Base-by-base conservation (phyloP, 2,329 filamentous ascomycete genomes). In the Colletotrichum shisoi region DNA sequence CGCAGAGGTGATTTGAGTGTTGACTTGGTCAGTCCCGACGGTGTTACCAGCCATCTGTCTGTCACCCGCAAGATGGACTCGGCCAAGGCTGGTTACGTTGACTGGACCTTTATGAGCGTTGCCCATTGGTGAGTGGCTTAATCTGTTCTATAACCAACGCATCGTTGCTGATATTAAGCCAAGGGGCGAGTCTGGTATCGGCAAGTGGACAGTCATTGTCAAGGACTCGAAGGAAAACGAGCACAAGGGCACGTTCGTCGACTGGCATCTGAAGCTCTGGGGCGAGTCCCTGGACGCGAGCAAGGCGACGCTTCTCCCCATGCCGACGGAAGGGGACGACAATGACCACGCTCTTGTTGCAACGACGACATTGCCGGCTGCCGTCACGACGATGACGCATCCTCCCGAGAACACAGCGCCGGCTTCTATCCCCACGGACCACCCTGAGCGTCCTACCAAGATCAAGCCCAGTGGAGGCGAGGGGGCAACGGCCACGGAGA, bases 81-180 rank as follows among this genome's bases (percentile, higher is more conserved):
- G 1, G 85, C 84, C 42, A 76, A 80, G 0, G 78, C 80, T 24
- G 95, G 95, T 9, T 99, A 98, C 76, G 81, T 89, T 44, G 93
- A 98, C 79, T 99, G 95, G 95, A 98, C 94, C 0, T 99, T 99
- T 74, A 99, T 99, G 95, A 96, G 90, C 69, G 95, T 99, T 44
- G 94, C 90, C 70, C 95, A 99, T 77, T 99, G 94, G 91, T 93
- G 84, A 79, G 89, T 68, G 12, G 37, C 3, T 8, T 11, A 4
- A n/a, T 5, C 2, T 11, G n/a, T 27, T 5, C 15, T 12, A 19
- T 19, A 13, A 19, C 3, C 34, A 3, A 21, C 15, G 48, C 3
- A 19, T 5, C 3, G 7, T 39, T 31, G 45, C 69, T 70, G 40
- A 70, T 42, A 27, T 17, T 1, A 3, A 13, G 48, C 12, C 61